Conservation (phyloP, 305 asterid species). For the Fraxinus nigra region DNA sequence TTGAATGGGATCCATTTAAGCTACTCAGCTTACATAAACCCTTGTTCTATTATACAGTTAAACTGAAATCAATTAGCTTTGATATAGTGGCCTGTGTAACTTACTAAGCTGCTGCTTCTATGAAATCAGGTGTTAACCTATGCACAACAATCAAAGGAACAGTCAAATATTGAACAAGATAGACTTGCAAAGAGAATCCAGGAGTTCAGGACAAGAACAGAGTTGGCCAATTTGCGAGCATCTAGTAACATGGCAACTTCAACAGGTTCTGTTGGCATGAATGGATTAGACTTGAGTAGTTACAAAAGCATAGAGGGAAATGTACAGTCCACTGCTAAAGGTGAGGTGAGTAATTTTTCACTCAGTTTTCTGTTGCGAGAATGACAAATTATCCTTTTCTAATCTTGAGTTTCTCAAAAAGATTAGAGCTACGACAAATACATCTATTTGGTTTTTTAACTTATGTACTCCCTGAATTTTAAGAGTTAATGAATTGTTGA, state of each 20-base stretch:
- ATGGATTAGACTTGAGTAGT: constrained; percentile 63
- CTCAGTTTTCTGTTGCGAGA: constrained; percentile 13
- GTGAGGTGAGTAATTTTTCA: constrained; percentile 65
- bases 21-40: constrained; percentile 12
- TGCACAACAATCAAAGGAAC: constrained; percentile 98
- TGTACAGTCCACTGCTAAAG: constrained; percentile 72
- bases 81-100: constrained; percentile 10
- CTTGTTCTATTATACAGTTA: constrained; percentile 12
- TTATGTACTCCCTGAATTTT: not conserved
- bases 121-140: constrained; percentile 80
- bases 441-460: not conserved
- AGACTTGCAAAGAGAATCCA: constrained; percentile 96
- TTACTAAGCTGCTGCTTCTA: constrained; percentile 14
- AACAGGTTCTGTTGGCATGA: constrained; percentile 56
- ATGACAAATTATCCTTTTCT: constrained; percentile 12
- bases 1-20: constrained; percentile 1
- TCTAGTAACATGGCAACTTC: constrained; percentile 61
- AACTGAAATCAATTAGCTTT: not conserved
- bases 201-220: constrained; percentile 88
- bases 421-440: not conserved
- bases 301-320: constrained; percentile 70
- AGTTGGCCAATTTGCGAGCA: constrained; percentile 65
- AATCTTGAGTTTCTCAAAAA: not conserved
- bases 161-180: constrained; percentile 85
- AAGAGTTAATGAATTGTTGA: not conserved